Base-by-base conservation (phyloP, 768 basidiomycete species). In the Trametes gibbosa region DNA sequence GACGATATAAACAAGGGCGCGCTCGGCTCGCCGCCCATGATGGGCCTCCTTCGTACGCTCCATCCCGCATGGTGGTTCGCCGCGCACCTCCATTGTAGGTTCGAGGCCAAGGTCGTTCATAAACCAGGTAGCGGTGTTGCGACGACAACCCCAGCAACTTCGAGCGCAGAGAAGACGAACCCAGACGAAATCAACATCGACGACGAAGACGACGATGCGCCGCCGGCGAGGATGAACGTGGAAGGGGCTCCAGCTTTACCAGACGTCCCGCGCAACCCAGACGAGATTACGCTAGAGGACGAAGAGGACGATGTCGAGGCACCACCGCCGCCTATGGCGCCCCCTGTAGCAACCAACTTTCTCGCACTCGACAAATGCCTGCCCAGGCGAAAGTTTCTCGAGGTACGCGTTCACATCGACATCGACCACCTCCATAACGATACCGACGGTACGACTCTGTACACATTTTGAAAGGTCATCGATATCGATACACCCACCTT, bases 21-120 rank as follows among this genome's bases (percentile, higher is more conserved):
- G 13, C 82, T 97, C 13, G 96, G 95, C 24, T 95, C 92, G 0
- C 93, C 90, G 16, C 95, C 94, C 7, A 75, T 96, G 35, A 86
- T 90, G 80, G 84, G 84, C 13, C 77, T 98, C 0, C 73, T 98
- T 23, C 76, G 75, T 32, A 86, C 79, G 24, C 77, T 97, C 32
- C 79, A 83, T 66, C 95, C 95, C 0, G 66, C 79, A 46, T 89
- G 92, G 84, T 98, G 95, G 96, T 97, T 97, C 71, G 74, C 92
- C 3, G 95, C 94, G 0, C 96, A 98, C 73, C 67, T 98, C 50
- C 96, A 98, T 68, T 85, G 87, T 48, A 86, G 89, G 50, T 98
- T 89, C 66, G 87, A 93, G 59, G 95, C 93, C 2, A 71, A 74
- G 0, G 81, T 88, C 8, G 64, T 70, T 3, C 86, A 90, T 40